A percentile compares a stretch with the other conserved stretches of the same genome.
These are phyloP conservation scores for Rubia tinctorum DNA, from an alignment of 305 asterid species.

Conservation along the genomic window DNA sequence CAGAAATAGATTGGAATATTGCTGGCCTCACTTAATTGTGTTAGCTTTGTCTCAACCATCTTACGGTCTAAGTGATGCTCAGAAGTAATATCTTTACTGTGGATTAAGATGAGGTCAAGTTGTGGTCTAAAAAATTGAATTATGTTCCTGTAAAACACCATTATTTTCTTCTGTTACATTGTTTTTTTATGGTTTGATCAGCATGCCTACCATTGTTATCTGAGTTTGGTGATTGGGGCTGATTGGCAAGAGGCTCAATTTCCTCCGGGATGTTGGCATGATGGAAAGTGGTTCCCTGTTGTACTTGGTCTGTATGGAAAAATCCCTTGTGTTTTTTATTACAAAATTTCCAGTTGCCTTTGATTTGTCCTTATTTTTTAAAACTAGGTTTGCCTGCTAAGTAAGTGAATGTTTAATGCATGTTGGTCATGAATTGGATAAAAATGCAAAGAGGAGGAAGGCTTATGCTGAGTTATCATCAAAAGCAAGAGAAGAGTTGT, in stretches of 20 bases:
- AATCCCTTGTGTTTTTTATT: too few species aligned
- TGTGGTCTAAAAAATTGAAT: neutral
- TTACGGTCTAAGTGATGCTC: neutral
- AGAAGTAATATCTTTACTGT: neutral
- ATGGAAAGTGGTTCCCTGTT: too few species aligned
- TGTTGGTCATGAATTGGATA: too few species aligned
- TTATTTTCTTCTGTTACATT: neutral
- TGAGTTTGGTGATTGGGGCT: neutral
- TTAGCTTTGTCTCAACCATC: neutral
- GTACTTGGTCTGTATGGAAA: too few species aligned
- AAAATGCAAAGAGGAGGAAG: too few species aligned
- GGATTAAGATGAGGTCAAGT: neutral
- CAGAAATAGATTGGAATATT: constrained; percentile 57
- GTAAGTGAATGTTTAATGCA: too few species aligned
- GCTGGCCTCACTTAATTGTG: neutral
- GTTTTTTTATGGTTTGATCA: constrained; percentile 5
- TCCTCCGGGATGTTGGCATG: neutral
- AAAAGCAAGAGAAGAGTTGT: too few species aligned
- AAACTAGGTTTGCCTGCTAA: too few species aligned
- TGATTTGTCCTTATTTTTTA: too few species aligned
- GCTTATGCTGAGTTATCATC: too few species aligned
- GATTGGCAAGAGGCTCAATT: neutral
- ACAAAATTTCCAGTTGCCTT: too few species aligned
- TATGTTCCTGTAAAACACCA: too few species aligned
- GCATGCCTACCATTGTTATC: neutral